Evolutionary conservation across 192 early-diverging fungal genomes (phyloP).

Genomic region (Spizellomyces punctatus): DNA sequence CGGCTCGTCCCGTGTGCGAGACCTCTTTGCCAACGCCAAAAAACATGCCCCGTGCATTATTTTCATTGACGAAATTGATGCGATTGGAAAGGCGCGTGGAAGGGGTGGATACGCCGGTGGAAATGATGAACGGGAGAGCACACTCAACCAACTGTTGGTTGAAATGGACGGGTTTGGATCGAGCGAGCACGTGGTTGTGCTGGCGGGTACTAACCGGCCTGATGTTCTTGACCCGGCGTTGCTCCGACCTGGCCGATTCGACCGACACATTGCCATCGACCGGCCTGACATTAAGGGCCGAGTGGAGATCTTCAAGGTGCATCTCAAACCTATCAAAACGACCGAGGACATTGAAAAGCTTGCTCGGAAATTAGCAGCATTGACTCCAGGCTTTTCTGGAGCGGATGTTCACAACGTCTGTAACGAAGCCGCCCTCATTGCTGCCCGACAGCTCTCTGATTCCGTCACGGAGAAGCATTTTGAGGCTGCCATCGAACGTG

Average conservation of each 20-base stretch:
- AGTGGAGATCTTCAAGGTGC: conserved; percentile 95
- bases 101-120: conserved; percentile 85
- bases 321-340: conserved; percentile 82
- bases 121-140: conserved; percentile 97
- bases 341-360: conserved; percentile 75
- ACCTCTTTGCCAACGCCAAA: conserved; percentile 96
- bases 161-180: conserved; percentile 99
- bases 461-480: conserved; percentile 86
- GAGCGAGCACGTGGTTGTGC: conserved; percentile 87
- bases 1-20: conserved; percentile 88
- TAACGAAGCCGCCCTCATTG: conserved; percentile 98
- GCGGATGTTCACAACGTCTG: conserved; percentile 98
- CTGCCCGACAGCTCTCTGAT: conserved; percentile 81
- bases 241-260: conserved; percentile 96
- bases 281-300: conserved; percentile 96
- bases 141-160: conserved; percentile 95
- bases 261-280: conserved; percentile 97
- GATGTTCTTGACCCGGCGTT: conserved; percentile 96
- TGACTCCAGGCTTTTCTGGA: conserved; percentile 98
- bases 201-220: conserved; percentile 97
- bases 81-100: conserved; percentile 97
- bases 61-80: conserved; percentile 99
- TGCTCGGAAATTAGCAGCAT: conserved; percentile 84
- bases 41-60: conserved; percentile 98
- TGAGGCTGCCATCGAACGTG: conserved; percentile 97